These are phyloP conservation scores for Chalara sp. DNA, from an alignment of 2,329 filamentous ascomycete species.

Conservation along the genomic window DNA sequence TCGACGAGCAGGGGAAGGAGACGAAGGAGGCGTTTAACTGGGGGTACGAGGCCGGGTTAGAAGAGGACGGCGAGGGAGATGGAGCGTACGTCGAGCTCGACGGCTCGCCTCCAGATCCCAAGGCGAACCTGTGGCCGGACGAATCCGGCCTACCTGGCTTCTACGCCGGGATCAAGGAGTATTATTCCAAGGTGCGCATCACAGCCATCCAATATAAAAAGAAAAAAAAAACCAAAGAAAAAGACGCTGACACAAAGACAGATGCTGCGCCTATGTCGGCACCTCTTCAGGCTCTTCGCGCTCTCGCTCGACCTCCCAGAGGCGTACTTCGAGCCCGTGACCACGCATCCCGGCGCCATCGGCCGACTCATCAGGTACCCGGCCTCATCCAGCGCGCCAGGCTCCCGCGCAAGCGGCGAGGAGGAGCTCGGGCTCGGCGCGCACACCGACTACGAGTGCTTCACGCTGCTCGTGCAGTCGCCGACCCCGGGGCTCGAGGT, in stretches of 20 bases:
- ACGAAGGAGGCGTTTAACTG: constrained; percentile 36
- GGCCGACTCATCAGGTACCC: constrained; percentile 43
- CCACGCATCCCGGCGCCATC: constrained; percentile 35
- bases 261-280: constrained; percentile 31
- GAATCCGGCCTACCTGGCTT: constrained; percentile 23
- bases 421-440: constrained; percentile 33
- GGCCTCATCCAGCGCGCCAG: constrained; percentile 24
- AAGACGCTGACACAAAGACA: constrained; percentile 1
- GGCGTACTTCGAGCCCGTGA: constrained; percentile 34
- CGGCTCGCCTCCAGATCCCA: constrained; percentile 14
- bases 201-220: background rate
- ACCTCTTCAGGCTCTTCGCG: constrained; percentile 29
- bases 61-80: constrained; percentile 22
- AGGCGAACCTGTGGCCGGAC: constrained; percentile 23
- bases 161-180: constrained; percentile 21
- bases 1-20: constrained; percentile 35
- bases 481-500: constrained; percentile 44
- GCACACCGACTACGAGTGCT: constrained; percentile 49
- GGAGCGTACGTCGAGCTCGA: constrained; percentile 27
- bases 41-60: constrained; percentile 25
- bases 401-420: constrained; percentile 20
- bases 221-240: too few species aligned
- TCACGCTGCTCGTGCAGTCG: constrained; percentile 49
- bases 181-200: constrained; percentile 20
- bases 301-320: constrained; percentile 35